Base-by-base conservation (phyloP, 805 yeast genomes). In the Starmerella sirachaensis region DNA sequence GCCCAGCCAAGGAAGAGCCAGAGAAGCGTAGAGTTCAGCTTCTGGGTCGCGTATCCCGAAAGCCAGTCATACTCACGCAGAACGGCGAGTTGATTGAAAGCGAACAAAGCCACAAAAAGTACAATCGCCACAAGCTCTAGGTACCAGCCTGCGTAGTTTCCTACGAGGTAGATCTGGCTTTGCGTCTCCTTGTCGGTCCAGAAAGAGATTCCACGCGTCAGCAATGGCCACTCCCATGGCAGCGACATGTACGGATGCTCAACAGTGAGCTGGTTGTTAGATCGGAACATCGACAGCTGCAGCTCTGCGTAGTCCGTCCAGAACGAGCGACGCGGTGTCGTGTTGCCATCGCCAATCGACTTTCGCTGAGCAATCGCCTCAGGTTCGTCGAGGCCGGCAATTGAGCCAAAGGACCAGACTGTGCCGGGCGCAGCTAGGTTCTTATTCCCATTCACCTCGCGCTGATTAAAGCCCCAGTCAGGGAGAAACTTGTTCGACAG, bases 191-290 rank as follows among this genome's bases (percentile, higher is more conserved):
- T 75, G 35, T 32, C 22, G 30, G 93, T 86, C 96, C 97, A 91
- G 68, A 88, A 91, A 1, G 96, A 84, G 27, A 91, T 96, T 50
- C 98, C 98, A 12, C 82, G 72, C 38, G 78, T 59, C 38, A 91
- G 71, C 45, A 82, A 67, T 14, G 98, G 98, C 98, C 98, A 91
- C 6, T 78, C 64, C 47, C 74, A 70, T 2, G 98, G 98, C 45
- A 74, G 76, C 4, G 96, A 84, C 8, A 96, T 94, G 65, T 82
- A 91, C 31, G 98, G 98, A 61, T 91, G 98, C 18, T 81, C 84
- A 12, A 86, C 69, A 1, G 85, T 69, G 48, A 91, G 68, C 49
- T 78, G 76, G 63, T 88, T 91, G 63, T 91, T 91, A 54, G 86
- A 94, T 45, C 75, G 73, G 66, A 91, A 85, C 98, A 91, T 91